A percentile compares a stretch with the other conserved stretches of the same genome.
phyloP scores from a whole-genome alignment of 331 rosid genomes.

The Arachis monticola region DNA sequence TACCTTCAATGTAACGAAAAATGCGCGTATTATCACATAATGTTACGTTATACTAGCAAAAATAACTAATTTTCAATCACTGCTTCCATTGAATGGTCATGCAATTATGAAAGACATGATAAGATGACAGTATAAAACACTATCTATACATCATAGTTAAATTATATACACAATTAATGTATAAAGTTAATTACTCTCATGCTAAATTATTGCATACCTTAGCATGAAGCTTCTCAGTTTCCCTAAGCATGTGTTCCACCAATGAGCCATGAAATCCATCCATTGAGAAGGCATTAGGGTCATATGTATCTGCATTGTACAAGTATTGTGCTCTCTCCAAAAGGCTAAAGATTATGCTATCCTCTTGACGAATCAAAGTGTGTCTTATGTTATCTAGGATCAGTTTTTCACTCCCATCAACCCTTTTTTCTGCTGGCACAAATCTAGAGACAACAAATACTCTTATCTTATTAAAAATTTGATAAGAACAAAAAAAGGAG shows the following conservation, averaged over 20 bases:
- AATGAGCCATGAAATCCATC: constrained; percentile 65
- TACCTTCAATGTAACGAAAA: constrained; percentile 45
- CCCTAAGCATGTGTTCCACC: constrained; percentile 60
- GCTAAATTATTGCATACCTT: constrained; percentile 45
- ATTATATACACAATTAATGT: no score
- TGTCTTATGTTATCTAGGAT: constrained; percentile 62
- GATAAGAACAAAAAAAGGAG: neutral
- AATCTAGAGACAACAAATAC: constrained; percentile 44
- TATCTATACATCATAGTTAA: no score
- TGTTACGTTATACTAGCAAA: no score
- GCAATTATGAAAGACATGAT: no score
- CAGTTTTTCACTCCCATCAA: constrained; percentile 60
- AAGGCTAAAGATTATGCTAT: constrained; percentile 68
- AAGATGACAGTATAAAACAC: no score
- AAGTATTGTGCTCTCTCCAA: constrained; percentile 66
- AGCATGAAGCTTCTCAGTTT: constrained; percentile 71
- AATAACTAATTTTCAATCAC: no score
- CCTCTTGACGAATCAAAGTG: constrained; percentile 71
- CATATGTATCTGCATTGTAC: constrained; percentile 62
- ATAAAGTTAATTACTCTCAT: neutral
- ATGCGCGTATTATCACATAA: no score
- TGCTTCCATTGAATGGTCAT: no score
- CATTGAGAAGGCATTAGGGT: constrained; percentile 56
- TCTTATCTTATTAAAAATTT: neutral
- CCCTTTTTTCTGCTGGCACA: constrained; percentile 45